Conservation (phyloP, 495 filamentous ascomycete genomes). For the Xylaria sp. region DNA sequence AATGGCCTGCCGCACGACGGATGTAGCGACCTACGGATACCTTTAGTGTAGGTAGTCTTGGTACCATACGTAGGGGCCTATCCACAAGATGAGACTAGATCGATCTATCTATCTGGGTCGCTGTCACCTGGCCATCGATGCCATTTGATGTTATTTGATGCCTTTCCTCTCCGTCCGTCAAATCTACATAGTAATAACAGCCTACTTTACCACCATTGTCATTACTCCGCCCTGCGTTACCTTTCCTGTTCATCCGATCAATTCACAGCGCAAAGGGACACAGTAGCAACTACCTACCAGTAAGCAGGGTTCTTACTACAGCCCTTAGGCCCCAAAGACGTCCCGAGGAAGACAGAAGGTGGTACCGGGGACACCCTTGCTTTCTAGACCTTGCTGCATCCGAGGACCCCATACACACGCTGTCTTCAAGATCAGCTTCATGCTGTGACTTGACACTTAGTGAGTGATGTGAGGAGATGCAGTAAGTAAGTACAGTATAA, state of each 20-base stretch:
- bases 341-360: constrained; percentile 26
- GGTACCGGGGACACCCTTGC: constrained; percentile 25
- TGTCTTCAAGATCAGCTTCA: constrained; percentile 14
- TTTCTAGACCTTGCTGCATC: constrained; percentile 26
- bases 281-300: constrained; percentile 16
- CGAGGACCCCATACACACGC: constrained; percentile 23
- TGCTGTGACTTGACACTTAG: constrained; percentile 12
- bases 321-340: constrained; percentile 15
- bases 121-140: constrained; percentile 6
- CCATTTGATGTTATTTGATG: neutral
- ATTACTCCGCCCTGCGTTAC: neutral
- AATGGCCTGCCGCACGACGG: constrained; percentile 16
- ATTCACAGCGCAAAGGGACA: neutral
- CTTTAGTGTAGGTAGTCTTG: neutral
- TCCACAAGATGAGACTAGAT: neutral
- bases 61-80: neutral
- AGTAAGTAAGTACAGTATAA: neutral
- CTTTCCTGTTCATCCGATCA: neutral
- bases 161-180: neutral
- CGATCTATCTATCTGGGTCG: constrained; percentile 4
- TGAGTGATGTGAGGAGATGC: neutral
- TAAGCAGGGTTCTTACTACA: constrained; percentile 31
- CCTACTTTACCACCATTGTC: neutral
- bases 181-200: neutral
- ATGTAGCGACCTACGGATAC: constrained; percentile 13